Conservation (phyloP, 352 stramenopile species). For the Vaucheria bursata region DNA sequence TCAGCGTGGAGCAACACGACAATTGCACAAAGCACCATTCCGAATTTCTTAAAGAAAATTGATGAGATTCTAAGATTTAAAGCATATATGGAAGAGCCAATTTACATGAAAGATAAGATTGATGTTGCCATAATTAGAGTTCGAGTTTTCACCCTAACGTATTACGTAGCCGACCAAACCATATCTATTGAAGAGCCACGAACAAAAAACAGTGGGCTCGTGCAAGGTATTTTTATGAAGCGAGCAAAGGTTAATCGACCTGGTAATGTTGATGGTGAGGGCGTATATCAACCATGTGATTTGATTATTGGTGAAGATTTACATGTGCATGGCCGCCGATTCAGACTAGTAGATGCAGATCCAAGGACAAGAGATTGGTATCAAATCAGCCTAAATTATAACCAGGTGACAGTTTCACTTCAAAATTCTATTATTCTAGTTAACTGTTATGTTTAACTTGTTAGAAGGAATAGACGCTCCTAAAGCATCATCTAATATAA, state of each 20-base stretch:
- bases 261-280: conserved; percentile 25
- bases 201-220: conserved; percentile 69
- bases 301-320: conserved; percentile 67
- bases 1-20: too few species aligned
- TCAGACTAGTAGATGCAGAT: conserved; percentile 77
- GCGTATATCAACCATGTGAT: conserved; percentile 58
- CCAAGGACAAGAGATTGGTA: conserved; percentile 69
- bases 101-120: conserved; percentile 48
- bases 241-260: conserved; percentile 51
- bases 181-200: conserved; percentile 74
- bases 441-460: not conserved
- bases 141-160: conserved; percentile 59
- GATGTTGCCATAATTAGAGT: conserved; percentile 44
- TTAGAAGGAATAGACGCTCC: not conserved
- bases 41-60: too few species aligned
- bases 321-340: conserved; percentile 63
- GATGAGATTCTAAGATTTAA: conserved; percentile 72
- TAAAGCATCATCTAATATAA: not conserved
- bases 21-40: too few species aligned
- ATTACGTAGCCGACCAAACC: conserved; percentile 67
- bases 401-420: too few species aligned
- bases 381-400: too few species aligned
- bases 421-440: not conserved
- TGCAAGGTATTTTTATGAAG: conserved; percentile 75
- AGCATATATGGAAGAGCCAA: conserved; percentile 68